phyloP scores from a whole-genome alignment of 2,329 filamentous ascomycete genomes.

The Daldinia eschscholtzii region DNA sequence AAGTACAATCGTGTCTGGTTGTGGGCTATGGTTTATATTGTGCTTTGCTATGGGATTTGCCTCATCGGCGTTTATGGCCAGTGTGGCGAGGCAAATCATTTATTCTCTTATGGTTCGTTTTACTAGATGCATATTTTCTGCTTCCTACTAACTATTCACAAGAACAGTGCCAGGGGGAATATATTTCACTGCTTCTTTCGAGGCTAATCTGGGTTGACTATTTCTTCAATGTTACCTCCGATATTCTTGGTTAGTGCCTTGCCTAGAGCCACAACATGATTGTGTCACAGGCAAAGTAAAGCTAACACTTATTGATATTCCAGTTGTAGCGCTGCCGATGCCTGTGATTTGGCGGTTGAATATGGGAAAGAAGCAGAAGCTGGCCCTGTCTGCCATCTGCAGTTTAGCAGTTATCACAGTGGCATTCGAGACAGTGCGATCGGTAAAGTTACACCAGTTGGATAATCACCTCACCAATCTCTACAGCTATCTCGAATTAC shows the following conservation, averaged over 20 bases:
- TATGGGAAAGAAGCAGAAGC: slow-evolving; percentile 35
- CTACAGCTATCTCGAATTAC: slow-evolving; percentile 40
- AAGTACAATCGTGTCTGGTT: slow-evolving; percentile 21
- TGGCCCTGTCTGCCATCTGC: slow-evolving; percentile 37
- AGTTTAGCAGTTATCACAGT: slow-evolving; percentile 38
- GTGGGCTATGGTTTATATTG: slow-evolving; percentile 27
- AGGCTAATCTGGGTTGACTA: slow-evolving; percentile 37
- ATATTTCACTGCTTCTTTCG: slow-evolving; percentile 22
- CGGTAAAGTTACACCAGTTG: too few species aligned
- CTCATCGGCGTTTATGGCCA: slow-evolving; percentile 42
- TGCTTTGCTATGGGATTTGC: slow-evolving; percentile 38
- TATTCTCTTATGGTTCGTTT: slow-evolving; percentile 33
- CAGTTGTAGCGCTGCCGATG: slow-evolving; percentile 39
- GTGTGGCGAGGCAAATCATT: slow-evolving; percentile 34
- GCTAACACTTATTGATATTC: neutral
- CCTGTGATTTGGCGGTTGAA: slow-evolving; percentile 38
- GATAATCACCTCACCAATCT: slow-evolving; percentile 31
- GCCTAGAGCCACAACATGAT: neutral
- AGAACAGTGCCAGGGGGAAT: slow-evolving; percentile 35
- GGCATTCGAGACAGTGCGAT: slow-evolving; percentile 42
- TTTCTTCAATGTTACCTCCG: slow-evolving; percentile 39
- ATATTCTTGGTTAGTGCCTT: slow-evolving; percentile 32
- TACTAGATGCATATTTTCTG: neutral
- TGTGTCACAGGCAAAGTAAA: neutral
- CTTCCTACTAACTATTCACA: neutral